Evolutionary conservation across 2,329 filamentous ascomycete species (phyloP).

Genomic region (Orbilia blumenaviensis): DNA sequence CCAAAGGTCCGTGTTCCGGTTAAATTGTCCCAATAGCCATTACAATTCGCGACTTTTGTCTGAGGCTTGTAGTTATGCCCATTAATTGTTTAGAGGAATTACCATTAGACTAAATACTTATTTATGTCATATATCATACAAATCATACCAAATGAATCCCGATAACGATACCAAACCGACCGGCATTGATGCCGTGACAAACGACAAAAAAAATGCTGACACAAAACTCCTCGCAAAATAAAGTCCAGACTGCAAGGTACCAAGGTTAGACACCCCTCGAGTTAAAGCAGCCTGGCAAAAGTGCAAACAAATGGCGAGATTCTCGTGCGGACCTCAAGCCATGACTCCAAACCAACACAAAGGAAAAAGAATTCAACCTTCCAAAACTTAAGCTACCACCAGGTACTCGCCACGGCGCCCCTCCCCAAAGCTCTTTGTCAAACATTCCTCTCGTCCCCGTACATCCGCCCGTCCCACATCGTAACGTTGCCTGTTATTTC

Average conservation of each 20-base stretch:
- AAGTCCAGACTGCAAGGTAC: neutral
- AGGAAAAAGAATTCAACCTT: neutral
- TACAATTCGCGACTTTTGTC: too few relatives aligned
- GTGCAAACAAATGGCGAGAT: constrained; percentile 36
- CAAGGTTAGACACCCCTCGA: neutral
- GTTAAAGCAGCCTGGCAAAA: constrained; percentile 22
- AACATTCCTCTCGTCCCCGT: constrained; percentile 36
- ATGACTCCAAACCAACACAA: constrained; percentile 28
- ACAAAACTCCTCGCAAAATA: neutral
- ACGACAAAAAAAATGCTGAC: constrained; percentile 24
- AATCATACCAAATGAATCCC: constrained; percentile 9
- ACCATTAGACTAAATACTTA: neutral
- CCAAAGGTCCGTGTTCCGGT: too few relatives aligned
- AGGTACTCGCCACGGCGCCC: neutral
- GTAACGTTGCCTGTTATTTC: constrained; percentile 9
- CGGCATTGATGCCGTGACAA: neutral
- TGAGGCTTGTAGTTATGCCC: too few relatives aligned
- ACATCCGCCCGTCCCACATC: constrained; percentile 12
- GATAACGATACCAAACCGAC: neutral
- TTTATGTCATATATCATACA: constrained; percentile 33
- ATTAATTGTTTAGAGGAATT: neutral
- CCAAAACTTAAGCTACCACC: neutral
- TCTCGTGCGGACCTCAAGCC: constrained; percentile 30
- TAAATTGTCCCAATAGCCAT: too few relatives aligned
- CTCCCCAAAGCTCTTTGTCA: neutral